Base-by-base conservation (phyloP, 768 basidiomycete species). In the Asterophora parasitica region DNA sequence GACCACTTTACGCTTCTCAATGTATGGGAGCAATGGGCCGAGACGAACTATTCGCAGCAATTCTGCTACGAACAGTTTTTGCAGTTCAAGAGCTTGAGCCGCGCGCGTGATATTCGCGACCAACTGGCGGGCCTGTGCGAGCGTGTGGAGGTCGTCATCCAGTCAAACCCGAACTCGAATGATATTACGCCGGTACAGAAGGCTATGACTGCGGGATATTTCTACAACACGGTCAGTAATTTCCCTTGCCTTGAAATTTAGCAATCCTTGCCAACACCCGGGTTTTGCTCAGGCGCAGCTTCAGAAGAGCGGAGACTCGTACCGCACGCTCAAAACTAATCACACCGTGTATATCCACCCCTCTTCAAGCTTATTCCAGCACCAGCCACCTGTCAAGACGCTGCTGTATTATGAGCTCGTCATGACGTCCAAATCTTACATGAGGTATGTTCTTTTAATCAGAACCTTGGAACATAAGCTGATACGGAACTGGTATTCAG, bases 1-100 rank as follows among this genome's bases (percentile, higher is more conserved):
- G 96, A 99, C 60, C 96, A 98, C 69, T 99, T 98, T 63, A 98
- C 95, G 5, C 68, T 99, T 17, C 76, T 99, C 20, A 98, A 98
- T 63, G 92, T 98, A 10, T 98, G 93, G 88, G 94, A 97, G 63
- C 94, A 97, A 61, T 99, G 96, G 96, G 89, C 89, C 15, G 96
- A 99, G 53, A 91, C 94, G 17, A 92, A 92, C 60, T 98, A 93
- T 62, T 94, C 92, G 16, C 92, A 97, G 62, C 91, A 94, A 58
- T 96, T 92, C 69, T 94, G 92, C 60, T 96, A 94, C 63, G 93
- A 95, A 61, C 90, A 94, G 55, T 97, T 90, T 70, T 66, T 96
- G 41, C 94, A 95, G 62, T 93, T 85, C 77, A 96, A 98, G 76
- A 91, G 88, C 52, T 72, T 99, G 19, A 88, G 85, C 58, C 80